Evolutionary conservation across 2,329 filamentous ascomycete species (phyloP).

Genomic region (Botrytis pseudocinerea): DNA sequence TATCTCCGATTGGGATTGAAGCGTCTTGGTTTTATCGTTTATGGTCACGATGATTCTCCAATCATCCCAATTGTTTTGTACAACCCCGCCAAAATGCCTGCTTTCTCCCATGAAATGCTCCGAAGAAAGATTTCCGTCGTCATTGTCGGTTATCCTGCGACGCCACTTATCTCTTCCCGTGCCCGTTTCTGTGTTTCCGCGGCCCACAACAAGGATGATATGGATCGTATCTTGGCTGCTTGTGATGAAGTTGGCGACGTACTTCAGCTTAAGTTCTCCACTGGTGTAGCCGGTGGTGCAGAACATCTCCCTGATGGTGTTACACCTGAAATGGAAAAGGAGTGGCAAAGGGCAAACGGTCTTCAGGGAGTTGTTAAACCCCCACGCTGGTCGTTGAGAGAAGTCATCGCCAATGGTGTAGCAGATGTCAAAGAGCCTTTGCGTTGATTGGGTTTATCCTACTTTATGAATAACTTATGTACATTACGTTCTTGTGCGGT

Average conservation of each 20-base stretch:
- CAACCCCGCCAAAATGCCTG: slow-evolving; percentile 98
- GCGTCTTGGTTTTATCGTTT: slow-evolving; percentile 93
- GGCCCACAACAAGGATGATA: slow-evolving; percentile 96
- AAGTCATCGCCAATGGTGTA: slow-evolving; percentile 69
- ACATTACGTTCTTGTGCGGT: slow-evolving; percentile 23
- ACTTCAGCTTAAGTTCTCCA: slow-evolving; percentile 95
- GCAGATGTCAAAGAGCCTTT: slow-evolving; percentile 67
- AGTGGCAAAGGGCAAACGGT: slow-evolving; percentile 62
- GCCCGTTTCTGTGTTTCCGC: slow-evolving; percentile 95
- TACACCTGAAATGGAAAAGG: slow-evolving; percentile 68
- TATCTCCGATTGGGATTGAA: slow-evolving; percentile 98
- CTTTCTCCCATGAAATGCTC: slow-evolving; percentile 98
- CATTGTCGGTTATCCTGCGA: slow-evolving; percentile 95
- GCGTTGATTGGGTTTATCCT: slow-evolving; percentile 45
- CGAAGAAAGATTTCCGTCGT: slow-evolving; percentile 97
- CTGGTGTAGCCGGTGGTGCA: slow-evolving; percentile 85
- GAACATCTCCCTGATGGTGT: slow-evolving; percentile 73
- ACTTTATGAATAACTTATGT: slow-evolving; percentile 21
- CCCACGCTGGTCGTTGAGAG: slow-evolving; percentile 69
- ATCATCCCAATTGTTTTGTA: slow-evolving; percentile 95
- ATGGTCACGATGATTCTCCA: slow-evolving; percentile 95
- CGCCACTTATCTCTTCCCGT: slow-evolving; percentile 89
- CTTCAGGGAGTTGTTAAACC: slow-evolving; percentile 51
- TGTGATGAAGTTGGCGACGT: slow-evolving; percentile 93
- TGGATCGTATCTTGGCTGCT: slow-evolving; percentile 83